Evolutionary conservation across 495 filamentous ascomycete species (phyloP).

Genomic region (Rhizodiscina lignyota): DNA sequence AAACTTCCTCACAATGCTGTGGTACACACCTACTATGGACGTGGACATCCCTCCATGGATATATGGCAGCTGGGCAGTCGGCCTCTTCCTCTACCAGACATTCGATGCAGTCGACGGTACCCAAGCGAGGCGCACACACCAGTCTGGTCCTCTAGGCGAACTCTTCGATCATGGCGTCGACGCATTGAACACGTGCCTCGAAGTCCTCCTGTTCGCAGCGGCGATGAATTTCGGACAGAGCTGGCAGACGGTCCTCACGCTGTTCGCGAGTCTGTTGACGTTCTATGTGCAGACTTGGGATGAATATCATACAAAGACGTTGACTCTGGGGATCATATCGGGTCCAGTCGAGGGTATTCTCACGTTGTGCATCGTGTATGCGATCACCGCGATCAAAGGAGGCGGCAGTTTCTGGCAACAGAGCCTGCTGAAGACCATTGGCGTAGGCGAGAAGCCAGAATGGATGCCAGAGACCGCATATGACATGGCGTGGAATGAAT

Average conservation of each 20-base stretch:
- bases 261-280: slow-evolving; percentile 78
- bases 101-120: slow-evolving; percentile 94
- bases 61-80: slow-evolving; percentile 77
- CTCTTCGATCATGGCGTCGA: slow-evolving; percentile 98
- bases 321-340: slow-evolving; percentile 82
- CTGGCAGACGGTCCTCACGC: slow-evolving; percentile 70
- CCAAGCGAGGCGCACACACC: slow-evolving; percentile 82
- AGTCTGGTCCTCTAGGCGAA: slow-evolving; percentile 88
- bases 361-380: slow-evolving; percentile 66
- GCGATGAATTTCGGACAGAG: slow-evolving; percentile 84
- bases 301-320: slow-evolving; percentile 92
- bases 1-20: slow-evolving; percentile 86
- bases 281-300: slow-evolving; percentile 99
- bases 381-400: slow-evolving; percentile 68
- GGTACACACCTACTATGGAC: slow-evolving; percentile 91
- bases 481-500: slow-evolving; percentile 68
- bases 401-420: slow-evolving; percentile 88
- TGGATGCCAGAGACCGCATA: slow-evolving; percentile 56
- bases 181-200: slow-evolving; percentile 87
- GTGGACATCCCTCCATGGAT: slow-evolving; percentile 90
- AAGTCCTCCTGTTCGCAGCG: slow-evolving; percentile 77
- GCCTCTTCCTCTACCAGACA: slow-evolving; percentile 91
- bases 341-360: slow-evolving; percentile 92
- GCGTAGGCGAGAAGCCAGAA: slow-evolving; percentile 37
- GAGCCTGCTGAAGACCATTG: slow-evolving; percentile 54